These are phyloP conservation scores for Lactifluus hygrophoroides DNA, from an alignment of 768 basidiomycete species.

Conservation along the genomic window DNA sequence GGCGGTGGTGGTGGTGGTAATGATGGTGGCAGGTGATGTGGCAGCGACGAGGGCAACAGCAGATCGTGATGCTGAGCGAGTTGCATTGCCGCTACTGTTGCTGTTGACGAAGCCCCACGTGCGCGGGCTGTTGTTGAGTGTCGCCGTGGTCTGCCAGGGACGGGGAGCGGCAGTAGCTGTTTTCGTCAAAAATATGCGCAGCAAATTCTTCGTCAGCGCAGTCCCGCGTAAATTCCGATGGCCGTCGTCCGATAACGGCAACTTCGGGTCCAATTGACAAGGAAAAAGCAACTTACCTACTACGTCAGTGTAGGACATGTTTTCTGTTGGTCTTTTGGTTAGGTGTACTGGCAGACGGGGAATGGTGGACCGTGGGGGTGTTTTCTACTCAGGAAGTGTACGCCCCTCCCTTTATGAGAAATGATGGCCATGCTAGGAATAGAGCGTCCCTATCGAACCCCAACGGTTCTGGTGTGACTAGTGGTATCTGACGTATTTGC, in stretches of 20 bases:
- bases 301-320: slow-evolving; percentile 1
- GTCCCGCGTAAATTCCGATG: not conserved
- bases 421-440: not conserved
- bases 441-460: not conserved
- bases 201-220: not conserved
- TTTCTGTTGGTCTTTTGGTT: not conserved
- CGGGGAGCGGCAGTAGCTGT: not conserved
- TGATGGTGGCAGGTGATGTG: no score
- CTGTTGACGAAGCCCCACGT: not conserved
- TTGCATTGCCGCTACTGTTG: not conserved
- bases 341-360: not conserved
- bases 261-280: not conserved
- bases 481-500: not conserved
- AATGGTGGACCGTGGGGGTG: not conserved
- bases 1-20: not conserved
- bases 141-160: not conserved
- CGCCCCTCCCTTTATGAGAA: not conserved
- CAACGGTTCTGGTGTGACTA: not conserved
- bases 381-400: not conserved
- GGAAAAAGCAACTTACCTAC: not conserved
- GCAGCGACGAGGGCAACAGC: no score
- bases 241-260: not conserved
- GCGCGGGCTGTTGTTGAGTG: not conserved
- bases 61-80: not conserved
- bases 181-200: not conserved